A percentile compares a stretch with the other conserved stretches of the same genome.
Conservation (phyloP, 257 asterid genomes). For the Linderniella brevidens region DNA sequence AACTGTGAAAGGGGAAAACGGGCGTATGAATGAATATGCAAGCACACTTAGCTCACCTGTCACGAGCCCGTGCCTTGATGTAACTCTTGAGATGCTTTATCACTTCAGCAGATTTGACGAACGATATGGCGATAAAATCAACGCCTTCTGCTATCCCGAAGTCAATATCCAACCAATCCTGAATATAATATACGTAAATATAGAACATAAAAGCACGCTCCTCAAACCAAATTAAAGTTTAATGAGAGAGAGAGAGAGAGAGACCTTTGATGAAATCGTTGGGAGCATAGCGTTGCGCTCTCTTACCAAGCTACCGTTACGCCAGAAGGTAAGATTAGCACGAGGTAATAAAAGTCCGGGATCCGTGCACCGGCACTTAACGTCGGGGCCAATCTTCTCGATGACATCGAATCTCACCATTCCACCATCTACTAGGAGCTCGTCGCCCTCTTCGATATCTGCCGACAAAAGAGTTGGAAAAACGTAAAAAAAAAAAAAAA, state of each 20-base stretch:
- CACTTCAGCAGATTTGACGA: slow-evolving; percentile 98
- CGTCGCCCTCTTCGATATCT: slow-evolving; percentile 91
- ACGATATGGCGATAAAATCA: slow-evolving; percentile 91
- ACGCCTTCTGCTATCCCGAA: slow-evolving; percentile 97
- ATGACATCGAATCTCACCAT: slow-evolving; percentile 98
- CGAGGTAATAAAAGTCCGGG: slow-evolving; percentile 92
- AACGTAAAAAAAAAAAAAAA: not conserved
- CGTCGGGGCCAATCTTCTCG: slow-evolving; percentile 97
- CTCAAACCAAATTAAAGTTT: no score
- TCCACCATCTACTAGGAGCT: slow-evolving; percentile 95
- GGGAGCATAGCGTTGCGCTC: slow-evolving; percentile 99
- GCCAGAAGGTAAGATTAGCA: slow-evolving; percentile 97
- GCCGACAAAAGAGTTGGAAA: no score
- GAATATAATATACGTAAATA: slow-evolving; percentile 1
- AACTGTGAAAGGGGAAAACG: no score
- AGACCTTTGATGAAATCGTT: slow-evolving; percentile 85
- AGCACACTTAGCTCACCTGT: slow-evolving; percentile 58
- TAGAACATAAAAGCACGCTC: no score
- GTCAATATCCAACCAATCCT: slow-evolving; percentile 99
- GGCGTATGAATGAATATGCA: no score
- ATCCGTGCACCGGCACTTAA: slow-evolving; percentile 85
- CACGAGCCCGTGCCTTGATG: slow-evolving; percentile 86
- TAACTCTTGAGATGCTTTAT: slow-evolving; percentile 92
- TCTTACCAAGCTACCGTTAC: slow-evolving; percentile 83
- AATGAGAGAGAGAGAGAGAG: slow-evolving; percentile 5